Base-by-base conservation (phyloP, 2,329 filamentous ascomycete genomes). In the Periconia sp. region DNA sequence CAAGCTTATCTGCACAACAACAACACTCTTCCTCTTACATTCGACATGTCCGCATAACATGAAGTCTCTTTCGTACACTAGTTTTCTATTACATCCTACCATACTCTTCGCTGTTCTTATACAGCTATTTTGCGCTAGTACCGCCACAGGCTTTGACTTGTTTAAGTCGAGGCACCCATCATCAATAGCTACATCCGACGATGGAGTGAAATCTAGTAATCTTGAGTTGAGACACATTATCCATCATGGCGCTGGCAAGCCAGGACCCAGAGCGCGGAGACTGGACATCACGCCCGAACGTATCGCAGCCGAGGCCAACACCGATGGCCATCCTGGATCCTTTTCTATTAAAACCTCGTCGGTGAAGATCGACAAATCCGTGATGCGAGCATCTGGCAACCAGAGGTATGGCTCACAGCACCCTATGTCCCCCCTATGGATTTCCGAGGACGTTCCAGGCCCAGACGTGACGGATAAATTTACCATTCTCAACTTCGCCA, bases 211-310 rank as follows among this genome's bases (percentile, higher is more conserved):
- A 8, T 35, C 47, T 15, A 45, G 57, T 45, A 62, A 57, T 17
- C 49, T 72, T 17, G 62, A 52, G n/a, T 53, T 73, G 41, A 63
- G 70, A 48, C 68, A 73, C 45, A 51, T 73, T 8, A 59, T 69
- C 27, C 68, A 73, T 49, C 69, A 72, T 63, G 68, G 69, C 37
- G 69, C 65, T 52, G 70, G 70, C 14, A 66, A 67, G 27, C 61
- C 63, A 33, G 69, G 69, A 42, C 68, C 68, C 9, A 57, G 68
- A 20, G 68, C 65, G n/a, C 64, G 68, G 30, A 64, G 69, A 43
- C 54, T 72, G 41, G 70, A 73, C 51, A 59, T 73, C 37, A 66
- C 60, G 10, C 49, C 62, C 10, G 59, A 67, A 33, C 59, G 56
- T 23, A 56, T 63, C 40, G 60, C 49, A 2, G 47, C 60, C 15